phyloP scores from a whole-genome alignment of 2,329 filamentous ascomycete species.

The Pseudogymnoascus sp. region DNA sequence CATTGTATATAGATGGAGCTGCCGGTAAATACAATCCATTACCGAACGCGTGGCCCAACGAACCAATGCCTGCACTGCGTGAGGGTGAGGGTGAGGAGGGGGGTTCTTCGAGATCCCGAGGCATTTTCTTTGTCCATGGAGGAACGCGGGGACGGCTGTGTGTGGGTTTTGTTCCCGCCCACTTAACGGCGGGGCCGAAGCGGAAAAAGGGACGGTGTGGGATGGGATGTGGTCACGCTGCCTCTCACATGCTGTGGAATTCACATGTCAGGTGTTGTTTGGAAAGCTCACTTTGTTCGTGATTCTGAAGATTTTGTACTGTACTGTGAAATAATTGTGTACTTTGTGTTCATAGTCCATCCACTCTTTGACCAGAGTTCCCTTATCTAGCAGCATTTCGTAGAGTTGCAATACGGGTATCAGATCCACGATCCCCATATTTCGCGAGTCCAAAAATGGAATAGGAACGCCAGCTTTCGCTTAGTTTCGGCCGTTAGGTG shows the following conservation, averaged over 20 bases:
- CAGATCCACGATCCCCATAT: neutral
- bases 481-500: neutral
- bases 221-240: neutral
- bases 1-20: conserved; percentile 10
- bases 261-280: neutral
- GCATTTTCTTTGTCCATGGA: neutral
- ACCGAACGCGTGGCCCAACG: neutral
- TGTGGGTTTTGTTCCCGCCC: neutral
- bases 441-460: neutral
- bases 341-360: neutral
- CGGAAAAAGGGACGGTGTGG: neutral
- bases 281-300: neutral
- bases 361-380: neutral
- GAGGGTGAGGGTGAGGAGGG: neutral
- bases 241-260: conserved; percentile 6
- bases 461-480: neutral
- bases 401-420: neutral
- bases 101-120: neutral
- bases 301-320: neutral
- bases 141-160: neutral
- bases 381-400: neutral
- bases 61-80: neutral
- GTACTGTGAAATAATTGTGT: neutral
- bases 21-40: neutral
- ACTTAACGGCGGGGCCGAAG: neutral